Evolutionary conservation across 2,329 filamentous ascomycete genomes (phyloP).

Genomic region (Didymella segeticola): DNA sequence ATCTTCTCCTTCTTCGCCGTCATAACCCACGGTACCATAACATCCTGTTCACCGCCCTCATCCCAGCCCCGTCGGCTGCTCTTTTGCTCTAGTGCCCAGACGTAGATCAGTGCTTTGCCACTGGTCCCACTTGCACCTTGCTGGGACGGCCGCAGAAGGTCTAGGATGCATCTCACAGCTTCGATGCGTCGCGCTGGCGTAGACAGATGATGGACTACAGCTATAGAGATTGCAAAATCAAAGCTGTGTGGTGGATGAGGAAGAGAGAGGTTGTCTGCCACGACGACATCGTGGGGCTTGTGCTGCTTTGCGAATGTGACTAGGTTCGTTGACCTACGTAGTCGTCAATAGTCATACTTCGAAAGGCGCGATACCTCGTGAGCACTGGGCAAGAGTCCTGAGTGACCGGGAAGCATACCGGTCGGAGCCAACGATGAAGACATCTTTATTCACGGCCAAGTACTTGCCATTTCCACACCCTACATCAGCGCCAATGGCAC

Average conservation of each 20-base stretch:
- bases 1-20: conserved; percentile 49
- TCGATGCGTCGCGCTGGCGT: conserved; percentile 74
- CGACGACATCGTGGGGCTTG: conserved; percentile 69
- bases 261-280: conserved; percentile 83
- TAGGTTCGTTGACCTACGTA: conserved; percentile 63
- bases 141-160: conserved; percentile 59
- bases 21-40: conserved; percentile 95
- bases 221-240: conserved; percentile 94
- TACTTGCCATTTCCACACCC: conserved; percentile 99
- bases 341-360: neutral
- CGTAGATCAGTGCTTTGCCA: conserved; percentile 81
- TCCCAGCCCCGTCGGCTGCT: conserved; percentile 88
- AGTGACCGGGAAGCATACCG: conserved; percentile 62
- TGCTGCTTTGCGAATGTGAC: conserved; percentile 61
- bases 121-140: conserved; percentile 18
- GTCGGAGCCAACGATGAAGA: conserved; percentile 87
- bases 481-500: conserved; percentile 84
- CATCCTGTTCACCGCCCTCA: conserved; percentile 81
- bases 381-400: neutral
- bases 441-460: conserved; percentile 74
- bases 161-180: conserved; percentile 74
- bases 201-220: conserved; percentile 92
- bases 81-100: conserved; percentile 95
- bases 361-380: neutral
- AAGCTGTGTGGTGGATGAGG: conserved; percentile 73